Conservation (phyloP, 1,284 basidiomycete species). For the Sanguinoderma infundibulare region DNA sequence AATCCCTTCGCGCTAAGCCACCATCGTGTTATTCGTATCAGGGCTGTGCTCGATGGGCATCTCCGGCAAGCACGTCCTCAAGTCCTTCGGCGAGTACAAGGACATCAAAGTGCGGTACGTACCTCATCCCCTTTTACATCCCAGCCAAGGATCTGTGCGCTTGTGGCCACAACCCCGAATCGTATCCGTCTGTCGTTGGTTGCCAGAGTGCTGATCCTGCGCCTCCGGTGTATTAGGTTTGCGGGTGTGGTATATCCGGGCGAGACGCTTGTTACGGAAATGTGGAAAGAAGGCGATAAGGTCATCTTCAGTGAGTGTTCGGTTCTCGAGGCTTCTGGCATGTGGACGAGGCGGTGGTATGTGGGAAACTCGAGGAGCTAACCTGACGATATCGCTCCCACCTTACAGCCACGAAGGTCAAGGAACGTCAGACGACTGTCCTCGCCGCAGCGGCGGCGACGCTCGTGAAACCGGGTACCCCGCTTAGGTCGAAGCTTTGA, state of each 20-base stretch:
- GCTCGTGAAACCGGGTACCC: conserved; percentile 44
- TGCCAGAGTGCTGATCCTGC: not conserved
- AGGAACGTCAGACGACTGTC: conserved; percentile 74
- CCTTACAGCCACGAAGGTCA: conserved; percentile 70
- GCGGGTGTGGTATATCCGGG: conserved; percentile 93
- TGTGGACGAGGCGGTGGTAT: conserved; percentile 8
- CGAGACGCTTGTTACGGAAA: conserved; percentile 92
- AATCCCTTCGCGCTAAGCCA: too few relatives aligned
- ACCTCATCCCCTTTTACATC: not conserved
- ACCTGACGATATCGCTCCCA: not conserved
- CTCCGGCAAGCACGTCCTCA: conserved; percentile 91
- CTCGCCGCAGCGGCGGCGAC: conserved; percentile 81
- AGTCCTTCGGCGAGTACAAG: conserved; percentile 84
- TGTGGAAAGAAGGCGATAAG: conserved; percentile 97
- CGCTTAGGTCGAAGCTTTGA: conserved; percentile 66
- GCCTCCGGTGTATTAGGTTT: conserved; percentile 53
- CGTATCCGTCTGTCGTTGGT: not conserved
- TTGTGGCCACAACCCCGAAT: not conserved
- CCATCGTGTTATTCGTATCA: conserved; percentile 32
- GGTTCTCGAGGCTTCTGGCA: not conserved
- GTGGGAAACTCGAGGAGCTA: conserved; percentile 9
- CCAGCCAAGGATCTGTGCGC: not conserved
- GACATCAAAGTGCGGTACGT: conserved; percentile 95
- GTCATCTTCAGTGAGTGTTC: conserved; percentile 86
- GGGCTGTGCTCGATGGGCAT: conserved; percentile 94